These are phyloP conservation scores for Papiliotrema flavescens DNA, from an alignment of 1,284 basidiomycete species.

Conservation along the genomic window DNA sequence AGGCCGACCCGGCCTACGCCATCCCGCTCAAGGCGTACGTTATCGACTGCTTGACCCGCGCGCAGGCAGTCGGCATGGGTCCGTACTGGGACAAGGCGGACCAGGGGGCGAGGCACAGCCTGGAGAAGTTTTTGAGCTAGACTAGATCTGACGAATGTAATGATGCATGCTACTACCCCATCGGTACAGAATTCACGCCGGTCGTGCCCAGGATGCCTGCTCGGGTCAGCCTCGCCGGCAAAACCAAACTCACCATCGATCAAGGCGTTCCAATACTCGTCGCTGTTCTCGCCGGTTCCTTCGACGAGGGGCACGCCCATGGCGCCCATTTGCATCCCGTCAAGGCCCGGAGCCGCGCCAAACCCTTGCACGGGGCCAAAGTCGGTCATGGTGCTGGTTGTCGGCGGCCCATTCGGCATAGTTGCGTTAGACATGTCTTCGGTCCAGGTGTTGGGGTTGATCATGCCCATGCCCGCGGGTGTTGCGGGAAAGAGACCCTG, in stretches of 20 bases:
- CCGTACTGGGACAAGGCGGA: slow-evolving; percentile 50
- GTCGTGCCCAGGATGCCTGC: slow-evolving; percentile 15
- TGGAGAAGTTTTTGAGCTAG: slow-evolving; percentile 38
- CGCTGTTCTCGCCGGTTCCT: slow-evolving; percentile 30
- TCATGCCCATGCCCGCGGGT: slow-evolving; percentile 1
- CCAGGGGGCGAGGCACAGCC: slow-evolving; percentile 35
- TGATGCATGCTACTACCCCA: not conserved
- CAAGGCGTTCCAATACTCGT: slow-evolving; percentile 49
- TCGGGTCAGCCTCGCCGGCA: not conserved
- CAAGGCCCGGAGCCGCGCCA: not conserved
- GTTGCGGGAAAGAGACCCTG: not conserved
- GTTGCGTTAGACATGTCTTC: not conserved
- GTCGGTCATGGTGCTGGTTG: not conserved
- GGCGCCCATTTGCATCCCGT: slow-evolving; percentile 6
- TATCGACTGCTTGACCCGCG: slow-evolving; percentile 35
- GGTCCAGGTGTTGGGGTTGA: slow-evolving; percentile 3
- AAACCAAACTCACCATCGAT: slow-evolving; percentile 43
- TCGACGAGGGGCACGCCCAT: not conserved
- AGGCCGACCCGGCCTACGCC: slow-evolving; percentile 40
- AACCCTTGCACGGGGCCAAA: not conserved
- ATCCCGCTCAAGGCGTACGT: slow-evolving; percentile 40
- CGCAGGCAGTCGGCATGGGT: slow-evolving; percentile 37
- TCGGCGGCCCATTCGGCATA: not conserved
- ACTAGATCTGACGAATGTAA: not conserved
- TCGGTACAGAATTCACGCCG: not conserved